These are phyloP conservation scores for Detonula confervacea DNA, from an alignment of 352 stramenopile genomes.

Conservation along the genomic window DNA sequence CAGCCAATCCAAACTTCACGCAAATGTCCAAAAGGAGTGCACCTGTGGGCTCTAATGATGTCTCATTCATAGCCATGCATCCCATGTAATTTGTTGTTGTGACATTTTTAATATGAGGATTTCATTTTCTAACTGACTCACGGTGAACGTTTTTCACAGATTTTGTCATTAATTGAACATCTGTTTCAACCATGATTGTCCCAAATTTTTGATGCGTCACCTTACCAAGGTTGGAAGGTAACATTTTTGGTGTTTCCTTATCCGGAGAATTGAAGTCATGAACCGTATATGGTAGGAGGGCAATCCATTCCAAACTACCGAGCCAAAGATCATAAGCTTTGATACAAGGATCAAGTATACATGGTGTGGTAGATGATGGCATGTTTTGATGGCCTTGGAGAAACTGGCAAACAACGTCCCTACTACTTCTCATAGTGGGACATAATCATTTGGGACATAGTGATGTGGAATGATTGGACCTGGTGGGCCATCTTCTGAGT, in stretches of 20 bases:
- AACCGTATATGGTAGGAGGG: not conserved
- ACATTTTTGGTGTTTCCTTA: too few relatives aligned
- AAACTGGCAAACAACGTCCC: not conserved
- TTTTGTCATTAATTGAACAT: not conserved
- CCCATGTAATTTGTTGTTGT: slow-evolving; percentile 4
- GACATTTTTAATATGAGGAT: not conserved
- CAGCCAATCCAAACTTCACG: not conserved
- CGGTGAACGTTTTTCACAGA: not conserved
- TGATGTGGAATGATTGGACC: not conserved
- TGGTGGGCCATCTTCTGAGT: not conserved
- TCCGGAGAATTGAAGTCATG: too few relatives aligned
- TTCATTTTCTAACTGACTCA: not conserved
- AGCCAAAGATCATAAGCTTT: not conserved
- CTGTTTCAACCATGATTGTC: not conserved
- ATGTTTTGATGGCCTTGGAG: not conserved
- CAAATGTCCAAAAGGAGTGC: slow-evolving; percentile 6
- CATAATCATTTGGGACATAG: too few relatives aligned
- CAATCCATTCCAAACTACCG: not conserved
- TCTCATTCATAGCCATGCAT: not conserved
- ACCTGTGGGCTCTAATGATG: not conserved
- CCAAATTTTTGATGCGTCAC: too few relatives aligned
- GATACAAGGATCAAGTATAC: not conserved
- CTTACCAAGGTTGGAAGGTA: too few relatives aligned
- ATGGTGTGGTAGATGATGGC: not conserved
- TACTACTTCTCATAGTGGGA: not conserved